Conservation (phyloP, 306 rosid species). For the Trifolium dubium region DNA sequence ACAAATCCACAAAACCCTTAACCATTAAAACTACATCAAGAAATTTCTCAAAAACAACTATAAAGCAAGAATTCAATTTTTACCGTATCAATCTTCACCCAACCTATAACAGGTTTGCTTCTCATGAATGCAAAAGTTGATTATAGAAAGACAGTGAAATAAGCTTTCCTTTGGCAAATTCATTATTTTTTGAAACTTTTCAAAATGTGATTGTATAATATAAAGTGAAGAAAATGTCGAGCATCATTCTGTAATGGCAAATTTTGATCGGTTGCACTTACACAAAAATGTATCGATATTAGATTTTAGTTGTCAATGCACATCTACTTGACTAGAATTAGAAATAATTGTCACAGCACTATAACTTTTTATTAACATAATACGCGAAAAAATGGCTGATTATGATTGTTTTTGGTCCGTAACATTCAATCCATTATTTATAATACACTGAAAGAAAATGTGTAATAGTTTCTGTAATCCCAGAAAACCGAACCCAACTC, state of each 20-base stretch:
- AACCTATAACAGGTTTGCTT: no score
- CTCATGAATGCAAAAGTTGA: no score
- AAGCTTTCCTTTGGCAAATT: no score
- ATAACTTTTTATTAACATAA: background rate
- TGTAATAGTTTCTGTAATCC: slow-evolving; percentile 6
- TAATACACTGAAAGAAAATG: background rate
- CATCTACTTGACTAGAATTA: background rate
- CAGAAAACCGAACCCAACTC: background rate
- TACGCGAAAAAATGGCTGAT: background rate
- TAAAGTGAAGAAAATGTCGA: background rate
- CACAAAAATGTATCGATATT: background rate
- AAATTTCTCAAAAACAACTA: no score
- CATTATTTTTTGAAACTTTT: no score
- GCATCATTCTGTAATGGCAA: background rate
- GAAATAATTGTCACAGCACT: background rate
- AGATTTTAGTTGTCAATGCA: background rate
- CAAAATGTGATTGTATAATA: no score
- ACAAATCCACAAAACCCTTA: no score
- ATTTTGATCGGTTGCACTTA: background rate
- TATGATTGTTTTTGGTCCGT: background rate
- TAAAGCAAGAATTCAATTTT: no score
- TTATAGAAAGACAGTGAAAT: no score
- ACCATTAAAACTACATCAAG: no score
- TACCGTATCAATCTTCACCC: no score
- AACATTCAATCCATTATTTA: slow-evolving; percentile 19